These are phyloP conservation scores for Leccinum uliginosum DNA, from an alignment of 768 basidiomycete species.

Conservation along the genomic window DNA sequence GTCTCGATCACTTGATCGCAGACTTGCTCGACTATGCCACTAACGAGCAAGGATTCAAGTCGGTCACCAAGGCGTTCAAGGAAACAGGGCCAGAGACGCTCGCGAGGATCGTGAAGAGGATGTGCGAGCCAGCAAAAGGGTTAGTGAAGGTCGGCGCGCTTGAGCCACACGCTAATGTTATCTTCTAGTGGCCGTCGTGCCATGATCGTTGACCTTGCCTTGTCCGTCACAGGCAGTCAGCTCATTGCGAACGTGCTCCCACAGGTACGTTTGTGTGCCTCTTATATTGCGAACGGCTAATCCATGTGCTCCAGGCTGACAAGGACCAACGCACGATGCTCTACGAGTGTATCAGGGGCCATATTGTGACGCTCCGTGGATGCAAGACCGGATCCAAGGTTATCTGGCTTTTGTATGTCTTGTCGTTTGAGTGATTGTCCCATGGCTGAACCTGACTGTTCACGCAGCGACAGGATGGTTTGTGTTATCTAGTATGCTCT, in stretches of 20 bases:
- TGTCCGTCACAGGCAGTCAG: conserved; percentile 82
- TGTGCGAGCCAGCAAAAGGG: conserved; percentile 87
- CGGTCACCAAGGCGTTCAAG: conserved; percentile 81
- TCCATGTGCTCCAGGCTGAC: conserved; percentile 52
- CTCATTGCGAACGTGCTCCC: conserved; percentile 80
- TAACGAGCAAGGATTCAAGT: conserved; percentile 85
- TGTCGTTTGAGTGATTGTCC: neutral
- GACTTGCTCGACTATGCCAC: conserved; percentile 79
- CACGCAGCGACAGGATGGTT: conserved; percentile 56
- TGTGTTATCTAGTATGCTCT: conserved; percentile 6
- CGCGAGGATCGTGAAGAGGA: conserved; percentile 68
- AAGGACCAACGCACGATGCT: conserved; percentile 80
- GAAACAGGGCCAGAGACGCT: conserved; percentile 77
- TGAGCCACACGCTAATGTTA: conserved; percentile 12
- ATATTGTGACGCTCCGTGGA: conserved; percentile 85
- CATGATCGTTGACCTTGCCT: conserved; percentile 81
- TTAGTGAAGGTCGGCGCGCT: conserved; percentile 22
- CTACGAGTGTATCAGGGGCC: conserved; percentile 82
- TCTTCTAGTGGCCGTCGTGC: conserved; percentile 60
- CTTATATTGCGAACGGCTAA: conserved; percentile 5
- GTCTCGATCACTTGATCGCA: conserved; percentile 70
- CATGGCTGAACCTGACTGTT: conserved; percentile 5
- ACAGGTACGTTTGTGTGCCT: conserved; percentile 42
- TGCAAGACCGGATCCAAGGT: conserved; percentile 91
- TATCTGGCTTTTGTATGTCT: conserved; percentile 76